Evolutionary conservation across 202 grass and related monocot species (phyloP).

Genomic region (Zoysia matrella): DNA sequence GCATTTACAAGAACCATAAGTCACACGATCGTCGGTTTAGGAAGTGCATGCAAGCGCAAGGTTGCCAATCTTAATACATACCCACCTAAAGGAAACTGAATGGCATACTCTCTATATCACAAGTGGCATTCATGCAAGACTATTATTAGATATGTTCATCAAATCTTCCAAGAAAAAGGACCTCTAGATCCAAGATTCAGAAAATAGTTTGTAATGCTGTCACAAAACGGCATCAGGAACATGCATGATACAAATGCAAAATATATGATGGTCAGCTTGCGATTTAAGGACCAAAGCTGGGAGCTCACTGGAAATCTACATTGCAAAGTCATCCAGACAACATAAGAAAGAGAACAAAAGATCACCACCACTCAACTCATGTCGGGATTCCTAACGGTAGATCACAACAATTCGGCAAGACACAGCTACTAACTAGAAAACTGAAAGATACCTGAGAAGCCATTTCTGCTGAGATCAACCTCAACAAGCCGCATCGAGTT

Average conservation of each 20-base stretch:
- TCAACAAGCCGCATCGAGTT: slow-evolving; percentile 71
- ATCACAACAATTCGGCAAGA: slow-evolving; percentile 13
- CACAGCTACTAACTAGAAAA: slow-evolving; percentile 17
- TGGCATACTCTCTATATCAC: not conserved
- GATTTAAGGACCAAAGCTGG: not conserved
- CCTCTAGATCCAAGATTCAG: slow-evolving; percentile 32
- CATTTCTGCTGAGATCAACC: slow-evolving; percentile 89
- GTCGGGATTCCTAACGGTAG: slow-evolving; percentile 1
- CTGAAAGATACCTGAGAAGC: slow-evolving; percentile 75
- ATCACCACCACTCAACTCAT: slow-evolving; percentile 10
- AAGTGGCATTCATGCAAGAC: not conserved
- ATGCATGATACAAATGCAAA: slow-evolving; percentile 8
- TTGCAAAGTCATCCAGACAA: slow-evolving; percentile 11
- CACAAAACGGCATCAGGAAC: not conserved
- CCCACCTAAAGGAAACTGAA: slow-evolving; percentile 1
- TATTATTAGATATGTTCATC: not conserved
- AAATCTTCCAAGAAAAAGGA: slow-evolving; percentile 36
- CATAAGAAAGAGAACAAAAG: slow-evolving; percentile 7
- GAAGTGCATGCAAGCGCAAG: slow-evolving; percentile 28
- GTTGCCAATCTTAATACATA: not conserved
- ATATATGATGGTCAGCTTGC: not conserved
- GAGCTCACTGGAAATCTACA: slow-evolving; percentile 22
- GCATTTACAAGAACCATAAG: not conserved
- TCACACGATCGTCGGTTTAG: slow-evolving; percentile 4
- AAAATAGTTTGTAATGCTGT: slow-evolving; percentile 3